These are phyloP conservation scores for Flueggea neowawraea DNA, from an alignment of 441 rosid genomes.

Conservation along the genomic window DNA sequence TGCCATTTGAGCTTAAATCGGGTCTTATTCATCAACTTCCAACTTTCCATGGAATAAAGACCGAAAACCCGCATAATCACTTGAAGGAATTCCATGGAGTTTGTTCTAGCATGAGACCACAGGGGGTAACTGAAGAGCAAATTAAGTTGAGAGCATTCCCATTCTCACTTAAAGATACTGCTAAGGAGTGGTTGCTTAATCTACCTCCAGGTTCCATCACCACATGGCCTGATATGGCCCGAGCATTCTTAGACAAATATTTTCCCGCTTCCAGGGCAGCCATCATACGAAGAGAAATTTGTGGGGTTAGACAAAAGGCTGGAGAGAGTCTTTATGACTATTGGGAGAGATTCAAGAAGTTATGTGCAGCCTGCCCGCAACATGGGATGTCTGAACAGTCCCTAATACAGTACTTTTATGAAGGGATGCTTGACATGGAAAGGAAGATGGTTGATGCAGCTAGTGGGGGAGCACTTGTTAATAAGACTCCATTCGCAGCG, in stretches of 20 bases:
- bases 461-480: background rate
- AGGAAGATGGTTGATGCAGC: background rate
- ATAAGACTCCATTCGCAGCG: too few species aligned
- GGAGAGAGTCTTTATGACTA: background rate
- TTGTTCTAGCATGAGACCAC: background rate
- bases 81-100: constrained; percentile 11
- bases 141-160: background rate
- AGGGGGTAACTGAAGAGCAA: background rate
- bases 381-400: background rate
- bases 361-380: background rate
- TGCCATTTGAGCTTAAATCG: background rate
- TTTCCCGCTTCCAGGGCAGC: background rate
- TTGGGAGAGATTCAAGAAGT: background rate
- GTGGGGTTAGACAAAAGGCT: background rate
- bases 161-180: background rate
- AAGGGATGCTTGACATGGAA: background rate
- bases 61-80: constrained; percentile 12
- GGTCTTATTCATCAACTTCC: background rate
- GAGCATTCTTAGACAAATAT: background rate
- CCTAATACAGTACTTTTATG: background rate
- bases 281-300: background rate
- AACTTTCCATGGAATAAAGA: background rate
- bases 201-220: background rate
- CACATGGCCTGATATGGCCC: background rate
- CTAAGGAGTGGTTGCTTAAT: background rate